Conservation (phyloP, 192 early-diverging fungal genomes). For the Phycomyces blakesleeanus region DNA sequence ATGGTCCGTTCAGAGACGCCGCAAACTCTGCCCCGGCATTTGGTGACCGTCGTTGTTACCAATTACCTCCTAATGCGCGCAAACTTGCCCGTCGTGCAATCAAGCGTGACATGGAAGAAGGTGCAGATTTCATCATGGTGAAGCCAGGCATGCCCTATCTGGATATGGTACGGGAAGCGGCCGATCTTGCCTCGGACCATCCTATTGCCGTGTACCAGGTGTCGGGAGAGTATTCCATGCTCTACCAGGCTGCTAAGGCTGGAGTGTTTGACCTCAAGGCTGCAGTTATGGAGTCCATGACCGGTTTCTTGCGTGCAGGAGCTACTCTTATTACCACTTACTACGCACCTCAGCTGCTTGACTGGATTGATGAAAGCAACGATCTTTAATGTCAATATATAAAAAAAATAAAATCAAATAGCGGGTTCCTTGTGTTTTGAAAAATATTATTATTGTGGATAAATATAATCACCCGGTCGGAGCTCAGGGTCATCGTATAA, state of each 20-base stretch:
- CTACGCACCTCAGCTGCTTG: slow-evolving; percentile 89
- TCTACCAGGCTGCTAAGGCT: slow-evolving; percentile 80
- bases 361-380: slow-evolving; percentile 69
- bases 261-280: slow-evolving; percentile 80
- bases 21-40: slow-evolving; percentile 88
- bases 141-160: slow-evolving; percentile 96
- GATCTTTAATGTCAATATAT: neutral
- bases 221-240: slow-evolving; percentile 79
- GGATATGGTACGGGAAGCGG: slow-evolving; percentile 88
- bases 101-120: slow-evolving; percentile 84
- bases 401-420: neutral
- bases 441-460: neutral
- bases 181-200: slow-evolving; percentile 70
- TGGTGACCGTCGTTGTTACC: slow-evolving; percentile 93
- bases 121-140: slow-evolving; percentile 97
- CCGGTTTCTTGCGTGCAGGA: slow-evolving; percentile 80
- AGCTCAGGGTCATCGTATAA: too few relatives aligned
- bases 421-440: neutral
- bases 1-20: slow-evolving; percentile 97
- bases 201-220: slow-evolving; percentile 99
- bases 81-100: slow-evolving; percentile 89
- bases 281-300: slow-evolving; percentile 85
- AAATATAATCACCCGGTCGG: too few relatives aligned
- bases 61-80: slow-evolving; percentile 85
- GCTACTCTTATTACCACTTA: slow-evolving; percentile 95